phyloP scores from a whole-genome alignment of 371 early-diverging fungal species.

The Zancudomyces culisetae region DNA sequence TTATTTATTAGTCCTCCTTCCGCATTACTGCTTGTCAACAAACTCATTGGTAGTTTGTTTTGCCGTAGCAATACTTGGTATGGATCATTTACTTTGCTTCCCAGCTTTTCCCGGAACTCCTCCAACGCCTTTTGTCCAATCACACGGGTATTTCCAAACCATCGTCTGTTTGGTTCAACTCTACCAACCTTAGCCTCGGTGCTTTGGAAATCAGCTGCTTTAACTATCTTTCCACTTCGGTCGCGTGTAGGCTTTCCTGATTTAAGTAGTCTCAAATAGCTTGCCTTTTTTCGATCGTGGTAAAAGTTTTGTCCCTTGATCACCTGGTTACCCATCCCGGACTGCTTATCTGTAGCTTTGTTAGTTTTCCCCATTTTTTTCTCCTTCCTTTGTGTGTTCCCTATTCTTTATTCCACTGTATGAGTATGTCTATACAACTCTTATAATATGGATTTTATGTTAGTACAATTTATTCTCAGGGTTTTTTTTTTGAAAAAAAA shows the following conservation, averaged over 20 bases:
- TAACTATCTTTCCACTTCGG: conserved; percentile 78
- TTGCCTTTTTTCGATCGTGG: conserved; percentile 81
- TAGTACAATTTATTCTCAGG: too few relatives aligned
- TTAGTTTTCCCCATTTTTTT: background rate
- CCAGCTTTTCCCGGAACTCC: conserved; percentile 78
- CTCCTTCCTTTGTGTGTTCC: too few relatives aligned
- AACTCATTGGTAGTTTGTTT: conserved; percentile 93
- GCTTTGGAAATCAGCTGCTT: conserved; percentile 87
- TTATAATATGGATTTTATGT: too few relatives aligned
- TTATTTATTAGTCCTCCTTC: conserved; percentile 28
- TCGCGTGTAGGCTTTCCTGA: conserved; percentile 79
- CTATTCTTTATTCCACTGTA: too few relatives aligned
- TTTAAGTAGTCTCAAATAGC: conserved; percentile 79
- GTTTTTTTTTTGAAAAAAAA: too few relatives aligned
- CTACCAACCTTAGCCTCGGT: conserved; percentile 56
- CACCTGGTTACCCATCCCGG: background rate
- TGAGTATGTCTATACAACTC: too few relatives aligned
- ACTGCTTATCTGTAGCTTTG: background rate
- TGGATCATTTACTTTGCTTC: conserved; percentile 75
- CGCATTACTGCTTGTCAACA: conserved; percentile 70
- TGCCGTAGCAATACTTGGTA: conserved; percentile 90
- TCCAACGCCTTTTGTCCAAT: conserved; percentile 83
- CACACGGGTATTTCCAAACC: conserved; percentile 96
- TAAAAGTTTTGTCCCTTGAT: conserved; percentile 54
- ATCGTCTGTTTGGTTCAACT: conserved; percentile 86